Evolutionary conservation across 169 alveolate genomes (phyloP).

Genomic region (Eimeria sp.): DNA sequence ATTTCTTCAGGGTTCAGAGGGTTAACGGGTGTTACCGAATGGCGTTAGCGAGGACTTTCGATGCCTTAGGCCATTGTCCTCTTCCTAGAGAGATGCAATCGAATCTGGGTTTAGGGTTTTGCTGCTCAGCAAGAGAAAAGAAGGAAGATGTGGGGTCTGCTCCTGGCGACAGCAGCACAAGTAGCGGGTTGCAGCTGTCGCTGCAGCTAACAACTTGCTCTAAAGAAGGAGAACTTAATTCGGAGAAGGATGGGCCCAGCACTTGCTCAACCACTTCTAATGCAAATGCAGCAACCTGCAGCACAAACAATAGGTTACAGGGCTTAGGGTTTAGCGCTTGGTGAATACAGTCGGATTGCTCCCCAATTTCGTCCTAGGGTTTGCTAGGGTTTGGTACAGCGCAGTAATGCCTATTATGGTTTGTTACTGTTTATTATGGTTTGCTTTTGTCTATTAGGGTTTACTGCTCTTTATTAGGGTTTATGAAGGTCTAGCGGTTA

Average conservation of each 20-base stretch:
- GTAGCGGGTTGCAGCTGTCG: slow-evolving; percentile 87
- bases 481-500: slow-evolving; percentile 20
- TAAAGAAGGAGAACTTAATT: slow-evolving; percentile 92
- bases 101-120: slow-evolving; percentile 91
- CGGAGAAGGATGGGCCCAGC: slow-evolving; percentile 92
- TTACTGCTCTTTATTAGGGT: slow-evolving; percentile 17
- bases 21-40: neutral
- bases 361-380: too few species aligned
- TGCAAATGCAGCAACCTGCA: slow-evolving; percentile 31
- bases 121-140: slow-evolving; percentile 93
- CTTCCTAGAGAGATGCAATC: slow-evolving; percentile 97
- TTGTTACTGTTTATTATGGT: too few species aligned
- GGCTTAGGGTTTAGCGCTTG: slow-evolving; percentile 13
- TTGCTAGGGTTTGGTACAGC: too few species aligned
- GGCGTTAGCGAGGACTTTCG: slow-evolving; percentile 88
- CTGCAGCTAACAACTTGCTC: slow-evolving; percentile 93
- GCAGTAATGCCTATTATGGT: too few species aligned
- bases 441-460: neutral
- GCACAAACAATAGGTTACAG: neutral
- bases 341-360: too few species aligned
- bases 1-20: too few species aligned
- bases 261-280: slow-evolving; percentile 92
- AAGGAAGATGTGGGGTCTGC: slow-evolving; percentile 97
- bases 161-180: slow-evolving; percentile 86
- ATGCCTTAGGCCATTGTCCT: slow-evolving; percentile 97